Percentiles rank a stretch among this genome's conserved stretches.
Conservation (phyloP, 176 grass and related monocot genomes). For the Secale cereale region DNA sequence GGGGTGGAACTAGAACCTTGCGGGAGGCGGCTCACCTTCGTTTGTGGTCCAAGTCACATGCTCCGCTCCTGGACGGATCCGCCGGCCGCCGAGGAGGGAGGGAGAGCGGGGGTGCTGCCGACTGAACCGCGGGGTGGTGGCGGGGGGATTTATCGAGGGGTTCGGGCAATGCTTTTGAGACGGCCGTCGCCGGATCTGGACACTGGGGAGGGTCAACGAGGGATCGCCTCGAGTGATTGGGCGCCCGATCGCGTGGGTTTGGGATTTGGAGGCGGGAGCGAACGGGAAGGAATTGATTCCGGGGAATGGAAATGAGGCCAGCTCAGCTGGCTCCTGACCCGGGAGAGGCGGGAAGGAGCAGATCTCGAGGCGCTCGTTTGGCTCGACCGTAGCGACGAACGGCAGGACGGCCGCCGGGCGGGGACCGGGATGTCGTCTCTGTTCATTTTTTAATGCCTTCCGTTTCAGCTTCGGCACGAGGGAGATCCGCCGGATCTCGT, state of each 20-base stretch:
- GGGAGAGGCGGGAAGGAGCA: background rate
- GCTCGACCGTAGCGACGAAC: background rate
- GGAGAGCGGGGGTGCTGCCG: background rate
- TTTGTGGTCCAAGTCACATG: background rate
- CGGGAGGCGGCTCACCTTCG: conserved; percentile 1
- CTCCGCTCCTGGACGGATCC: background rate
- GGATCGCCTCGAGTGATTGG: background rate
- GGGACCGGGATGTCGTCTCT: background rate
- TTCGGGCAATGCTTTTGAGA: background rate
- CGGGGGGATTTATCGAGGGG: conserved; percentile 15
- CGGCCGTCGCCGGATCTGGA: conserved; percentile 16
- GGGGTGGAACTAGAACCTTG: background rate
- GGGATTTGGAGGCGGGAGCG: background rate
- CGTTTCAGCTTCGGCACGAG: background rate
- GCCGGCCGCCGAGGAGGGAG: background rate
- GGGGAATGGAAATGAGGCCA: background rate
- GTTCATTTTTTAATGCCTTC: background rate
- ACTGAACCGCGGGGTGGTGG: background rate
- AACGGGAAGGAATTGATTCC: background rate
- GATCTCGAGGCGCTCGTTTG: conserved; percentile 3
- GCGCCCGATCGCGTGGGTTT: background rate
- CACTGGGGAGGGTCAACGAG: background rate
- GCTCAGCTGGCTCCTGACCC: background rate
- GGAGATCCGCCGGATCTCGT: background rate
- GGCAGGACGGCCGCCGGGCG: background rate